These are phyloP conservation scores for Ustilago xerochloae DNA, from an alignment of 1,284 basidiomycete genomes.

Conservation along the genomic window DNA sequence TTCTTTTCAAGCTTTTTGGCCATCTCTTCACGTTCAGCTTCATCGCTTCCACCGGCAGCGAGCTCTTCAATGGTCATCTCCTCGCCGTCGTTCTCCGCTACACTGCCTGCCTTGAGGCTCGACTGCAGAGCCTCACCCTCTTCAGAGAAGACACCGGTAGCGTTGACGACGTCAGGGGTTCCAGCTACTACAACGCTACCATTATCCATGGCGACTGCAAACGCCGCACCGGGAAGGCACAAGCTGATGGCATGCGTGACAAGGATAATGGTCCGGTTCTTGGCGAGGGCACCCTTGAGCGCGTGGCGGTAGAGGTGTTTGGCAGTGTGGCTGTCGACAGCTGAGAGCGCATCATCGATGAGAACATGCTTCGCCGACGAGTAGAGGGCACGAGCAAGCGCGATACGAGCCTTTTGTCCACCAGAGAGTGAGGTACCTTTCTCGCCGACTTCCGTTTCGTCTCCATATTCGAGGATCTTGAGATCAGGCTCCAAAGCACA, in stretches of 20 bases:
- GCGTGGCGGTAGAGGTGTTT: slow-evolving; percentile 78
- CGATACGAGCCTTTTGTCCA: slow-evolving; percentile 87
- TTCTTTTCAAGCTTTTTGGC: slow-evolving; percentile 56
- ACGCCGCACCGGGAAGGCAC: slow-evolving; percentile 77
- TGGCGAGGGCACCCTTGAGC: slow-evolving; percentile 75
- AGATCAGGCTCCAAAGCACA: slow-evolving; percentile 85
- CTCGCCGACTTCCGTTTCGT: slow-evolving; percentile 90
- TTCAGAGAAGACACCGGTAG: slow-evolving; percentile 48
- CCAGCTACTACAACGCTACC: slow-evolving; percentile 79
- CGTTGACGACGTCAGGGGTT: slow-evolving; percentile 71
- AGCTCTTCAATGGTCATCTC: slow-evolving; percentile 59
- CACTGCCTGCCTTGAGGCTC: slow-evolving; percentile 21
- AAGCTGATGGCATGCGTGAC: slow-evolving; percentile 88
- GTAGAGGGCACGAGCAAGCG: slow-evolving; percentile 86
- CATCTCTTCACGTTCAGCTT: slow-evolving; percentile 55
- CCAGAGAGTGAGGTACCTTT: slow-evolving; percentile 78
- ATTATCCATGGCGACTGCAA: slow-evolving; percentile 79
- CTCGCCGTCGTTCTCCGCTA: slow-evolving; percentile 24
- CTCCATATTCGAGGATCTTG: slow-evolving; percentile 90
- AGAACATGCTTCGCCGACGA: slow-evolving; percentile 85
- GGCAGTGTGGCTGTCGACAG: slow-evolving; percentile 89
- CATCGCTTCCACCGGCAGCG: slow-evolving; percentile 51
- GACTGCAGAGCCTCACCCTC: slow-evolving; percentile 51
- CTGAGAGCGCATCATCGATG: slow-evolving; percentile 89
- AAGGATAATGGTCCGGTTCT: slow-evolving; percentile 79